Evolutionary conservation across 306 rosid genomes (phyloP).

Genomic region (Quercus wislizeni): DNA sequence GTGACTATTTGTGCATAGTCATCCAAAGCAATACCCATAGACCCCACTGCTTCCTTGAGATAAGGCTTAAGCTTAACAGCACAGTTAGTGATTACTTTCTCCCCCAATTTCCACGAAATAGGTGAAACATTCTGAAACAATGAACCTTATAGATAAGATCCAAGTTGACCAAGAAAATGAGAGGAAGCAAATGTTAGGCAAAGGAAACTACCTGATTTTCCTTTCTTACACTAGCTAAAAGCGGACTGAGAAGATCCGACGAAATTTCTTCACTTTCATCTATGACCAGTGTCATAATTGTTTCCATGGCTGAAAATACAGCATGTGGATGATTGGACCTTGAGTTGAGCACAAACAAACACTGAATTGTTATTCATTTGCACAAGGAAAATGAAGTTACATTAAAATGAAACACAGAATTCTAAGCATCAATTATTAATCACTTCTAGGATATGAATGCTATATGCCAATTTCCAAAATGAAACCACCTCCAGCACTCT

Average conservation of each 20-base stretch:
- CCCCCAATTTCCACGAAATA: constrained; percentile 58
- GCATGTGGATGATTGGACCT: constrained; percentile 56
- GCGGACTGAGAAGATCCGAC: constrained; percentile 47
- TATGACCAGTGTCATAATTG: constrained; percentile 57
- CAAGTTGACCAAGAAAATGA: constrained; percentile 1
- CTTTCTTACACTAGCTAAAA: constrained; percentile 53
- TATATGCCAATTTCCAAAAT: constrained; percentile 1
- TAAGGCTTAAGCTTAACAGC: constrained; percentile 53
- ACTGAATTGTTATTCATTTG: constrained; percentile 25
- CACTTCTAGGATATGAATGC: constrained; percentile 7
- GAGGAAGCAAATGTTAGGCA: constrained; percentile 9
- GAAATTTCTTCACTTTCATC: constrained; percentile 73
- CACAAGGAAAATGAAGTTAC: constrained; percentile 5
- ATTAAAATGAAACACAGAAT: not conserved
- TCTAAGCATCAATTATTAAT: constrained; percentile 4
- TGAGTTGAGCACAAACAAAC: constrained; percentile 32
- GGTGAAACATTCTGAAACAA: constrained; percentile 57
- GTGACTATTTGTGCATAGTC: constrained; percentile 47
- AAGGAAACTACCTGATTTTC: constrained; percentile 52
- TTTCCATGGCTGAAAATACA: constrained; percentile 53
- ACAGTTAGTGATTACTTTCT: constrained; percentile 59
- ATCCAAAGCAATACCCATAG: constrained; percentile 38
- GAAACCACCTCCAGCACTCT: not conserved
- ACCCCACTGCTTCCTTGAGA: constrained; percentile 48
- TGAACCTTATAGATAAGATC: constrained; percentile 8